Conservation (phyloP, 139 green algal genomes). For the Tetradesmus lagerheimii region DNA sequence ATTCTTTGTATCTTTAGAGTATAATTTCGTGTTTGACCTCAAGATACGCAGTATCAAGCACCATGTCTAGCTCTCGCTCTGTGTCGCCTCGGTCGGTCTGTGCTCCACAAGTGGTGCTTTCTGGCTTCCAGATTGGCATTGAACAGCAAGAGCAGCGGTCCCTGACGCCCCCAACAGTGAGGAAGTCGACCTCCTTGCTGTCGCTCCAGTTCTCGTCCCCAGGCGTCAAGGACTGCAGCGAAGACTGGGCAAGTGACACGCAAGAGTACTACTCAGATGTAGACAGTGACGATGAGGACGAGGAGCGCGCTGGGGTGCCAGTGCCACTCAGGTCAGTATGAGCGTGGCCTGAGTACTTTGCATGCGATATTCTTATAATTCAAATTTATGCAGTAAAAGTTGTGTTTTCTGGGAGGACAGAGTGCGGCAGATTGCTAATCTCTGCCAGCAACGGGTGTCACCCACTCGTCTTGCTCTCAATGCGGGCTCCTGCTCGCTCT, state of each 20-base stretch:
- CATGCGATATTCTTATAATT: not conserved
- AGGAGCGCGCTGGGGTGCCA: not conserved
- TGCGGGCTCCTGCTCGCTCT: not conserved
- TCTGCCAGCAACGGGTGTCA: not conserved
- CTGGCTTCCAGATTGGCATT: not conserved
- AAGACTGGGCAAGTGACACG: not conserved
- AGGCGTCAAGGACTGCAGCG: not conserved
- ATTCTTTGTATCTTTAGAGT: not conserved
- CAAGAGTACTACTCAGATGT: not conserved
- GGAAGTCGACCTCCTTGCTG: not conserved
- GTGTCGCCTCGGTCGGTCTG: not conserved
- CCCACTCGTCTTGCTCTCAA: not conserved
- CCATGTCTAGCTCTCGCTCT: not conserved
- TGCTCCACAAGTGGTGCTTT: not conserved
- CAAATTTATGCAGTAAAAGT: too few relatives aligned
- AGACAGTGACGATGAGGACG: slow-evolving; percentile 2
- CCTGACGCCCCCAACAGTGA: not conserved
- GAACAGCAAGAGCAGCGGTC: not conserved
- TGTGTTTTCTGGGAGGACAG: too few relatives aligned
- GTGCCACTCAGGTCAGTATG: not conserved
- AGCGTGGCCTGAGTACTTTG: not conserved
- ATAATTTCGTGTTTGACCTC: not conserved
- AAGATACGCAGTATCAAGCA: not conserved
- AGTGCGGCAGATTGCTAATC: not conserved
- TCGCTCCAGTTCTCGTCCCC: not conserved